Evolutionary conservation across 2,329 filamentous ascomycete genomes (phyloP).

Genomic region (Fusarium nelsonii): DNA sequence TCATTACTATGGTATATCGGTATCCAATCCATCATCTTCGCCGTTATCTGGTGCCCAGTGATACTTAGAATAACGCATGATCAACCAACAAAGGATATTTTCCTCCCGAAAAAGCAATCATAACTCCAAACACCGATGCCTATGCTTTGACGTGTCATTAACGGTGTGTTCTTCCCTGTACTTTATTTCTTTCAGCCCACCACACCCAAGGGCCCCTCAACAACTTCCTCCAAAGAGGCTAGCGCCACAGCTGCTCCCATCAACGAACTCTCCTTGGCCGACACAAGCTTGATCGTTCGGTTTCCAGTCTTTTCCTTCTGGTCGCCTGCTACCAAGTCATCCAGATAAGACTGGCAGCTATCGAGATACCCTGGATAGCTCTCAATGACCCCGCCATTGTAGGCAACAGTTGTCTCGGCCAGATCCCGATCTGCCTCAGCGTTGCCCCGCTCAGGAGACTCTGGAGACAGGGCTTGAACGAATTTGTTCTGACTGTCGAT

Average conservation of each 20-base stretch:
- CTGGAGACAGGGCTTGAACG: conserved; percentile 47
- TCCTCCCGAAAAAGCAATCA: conserved; percentile 11
- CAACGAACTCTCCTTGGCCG: conserved; percentile 79
- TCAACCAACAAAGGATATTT: not conserved
- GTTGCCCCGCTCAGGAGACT: conserved; percentile 55
- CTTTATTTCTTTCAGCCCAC: conserved; percentile 13
- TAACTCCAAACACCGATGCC: conserved; percentile 29
- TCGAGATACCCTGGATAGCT: conserved; percentile 77
- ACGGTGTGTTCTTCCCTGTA: not conserved
- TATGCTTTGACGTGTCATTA: conserved; percentile 25
- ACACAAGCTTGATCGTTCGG: conserved; percentile 69
- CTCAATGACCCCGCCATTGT: conserved; percentile 84
- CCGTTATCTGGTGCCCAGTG: not conserved
- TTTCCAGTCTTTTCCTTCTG: conserved; percentile 52
- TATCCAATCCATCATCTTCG: not conserved
- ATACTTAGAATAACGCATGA: not conserved
- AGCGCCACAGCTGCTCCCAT: conserved; percentile 80
- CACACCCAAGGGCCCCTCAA: conserved; percentile 33
- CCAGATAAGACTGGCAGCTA: conserved; percentile 72
- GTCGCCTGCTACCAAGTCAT: conserved; percentile 64
- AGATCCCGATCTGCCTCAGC: conserved; percentile 65
- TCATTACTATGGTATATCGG: conserved; percentile 2
- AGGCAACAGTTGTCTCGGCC: conserved; percentile 72
- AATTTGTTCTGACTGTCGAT: conserved; percentile 60
- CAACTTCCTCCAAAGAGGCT: conserved; percentile 55